Conservation (phyloP, 2,329 filamentous ascomycete genomes). For the Hirsutella thompsonii region DNA sequence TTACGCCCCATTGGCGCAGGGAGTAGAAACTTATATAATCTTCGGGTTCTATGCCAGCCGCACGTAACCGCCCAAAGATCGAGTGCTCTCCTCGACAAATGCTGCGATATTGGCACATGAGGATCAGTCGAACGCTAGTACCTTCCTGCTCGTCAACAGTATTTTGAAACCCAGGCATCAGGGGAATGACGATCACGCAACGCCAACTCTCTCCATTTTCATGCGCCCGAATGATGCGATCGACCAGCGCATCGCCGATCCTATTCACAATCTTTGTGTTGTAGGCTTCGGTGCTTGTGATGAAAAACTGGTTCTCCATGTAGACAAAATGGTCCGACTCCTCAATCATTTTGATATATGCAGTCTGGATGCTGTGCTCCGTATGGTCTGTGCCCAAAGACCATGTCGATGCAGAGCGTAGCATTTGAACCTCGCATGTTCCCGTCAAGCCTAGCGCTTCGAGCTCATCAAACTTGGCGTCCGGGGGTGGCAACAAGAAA, state of each 20-base stretch:
- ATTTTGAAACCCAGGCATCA: conserved; percentile 98
- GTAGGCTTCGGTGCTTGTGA: conserved; percentile 82
- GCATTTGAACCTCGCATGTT: conserved; percentile 91
- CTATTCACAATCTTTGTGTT: conserved; percentile 80
- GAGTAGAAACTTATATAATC: conserved; percentile 95
- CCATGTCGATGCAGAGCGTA: conserved; percentile 84
- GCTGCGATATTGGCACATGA: conserved; percentile 93
- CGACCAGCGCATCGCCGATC: conserved; percentile 88
- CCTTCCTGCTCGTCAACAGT: conserved; percentile 90
- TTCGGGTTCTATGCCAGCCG: conserved; percentile 75
- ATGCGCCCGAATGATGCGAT: conserved; percentile 76
- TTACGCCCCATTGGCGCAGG: conserved; percentile 81
- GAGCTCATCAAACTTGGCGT: conserved; percentile 76
- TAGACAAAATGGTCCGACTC: conserved; percentile 96
- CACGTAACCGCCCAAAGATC: conserved; percentile 76
- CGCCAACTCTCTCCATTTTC: conserved; percentile 82
- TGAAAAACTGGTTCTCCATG: conserved; percentile 98
- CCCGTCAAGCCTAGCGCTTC: conserved; percentile 80
- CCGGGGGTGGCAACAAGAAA: conserved; percentile 84
- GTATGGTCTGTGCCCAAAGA: conserved; percentile 79
- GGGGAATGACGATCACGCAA: conserved; percentile 76
- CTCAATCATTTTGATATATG: conserved; percentile 88
- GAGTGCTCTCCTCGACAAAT: conserved; percentile 88
- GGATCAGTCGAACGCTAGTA: conserved; percentile 85
- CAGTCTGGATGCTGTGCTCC: conserved; percentile 91